Base-by-base conservation (phyloP, 257 asterid genomes). In the Anisodus acutangulus region DNA sequence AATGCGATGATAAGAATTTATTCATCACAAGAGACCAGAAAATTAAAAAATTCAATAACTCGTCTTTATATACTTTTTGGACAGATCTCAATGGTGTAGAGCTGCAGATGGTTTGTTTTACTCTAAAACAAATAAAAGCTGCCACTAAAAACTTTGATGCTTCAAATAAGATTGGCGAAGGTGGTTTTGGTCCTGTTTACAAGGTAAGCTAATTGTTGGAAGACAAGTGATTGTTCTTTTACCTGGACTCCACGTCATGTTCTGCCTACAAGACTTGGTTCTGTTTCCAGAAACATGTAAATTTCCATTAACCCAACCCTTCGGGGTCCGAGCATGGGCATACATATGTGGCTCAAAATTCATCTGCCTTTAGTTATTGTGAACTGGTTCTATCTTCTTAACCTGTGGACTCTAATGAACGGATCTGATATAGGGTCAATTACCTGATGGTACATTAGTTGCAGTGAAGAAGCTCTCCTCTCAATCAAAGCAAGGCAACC, bases 181-280 rank as follows among this genome's bases (percentile, higher is more conserved):
- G 99, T 55, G 99, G 99, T 85, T 95, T 95, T 66, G 99, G 99
- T 84, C 91, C 99, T 0, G 99, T 95, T 49, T 94, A 90, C 92
- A 95, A 93, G 98, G 97, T 93, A 86, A 13, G 78, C 35, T 17
- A 84, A 79, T 71, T 47, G 41, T 63, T 43, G 41, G 41, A 35
- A 84, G 31, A 69, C 26, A 35, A 26, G 9, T 49, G 79, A 66
- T 62, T 54, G 16, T 69, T 83, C 10, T n/a, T 1, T 12, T n/a
- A 72, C 22, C 31, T 22, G 81, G 39, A 22, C 81, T 22, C 8
- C 60, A 22, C 4, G 17, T 22, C 81, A 49, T 39, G 17, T 19
- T 76, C 81, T 74, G 81, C 63, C 22, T 26, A 13, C 15, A n/a
- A 51, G 26, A 74, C 62, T 74, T 74, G 80, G 43, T 22, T 43